phyloP scores from a whole-genome alignment of 257 asterid genomes.

The Solanum etuberosum region DNA sequence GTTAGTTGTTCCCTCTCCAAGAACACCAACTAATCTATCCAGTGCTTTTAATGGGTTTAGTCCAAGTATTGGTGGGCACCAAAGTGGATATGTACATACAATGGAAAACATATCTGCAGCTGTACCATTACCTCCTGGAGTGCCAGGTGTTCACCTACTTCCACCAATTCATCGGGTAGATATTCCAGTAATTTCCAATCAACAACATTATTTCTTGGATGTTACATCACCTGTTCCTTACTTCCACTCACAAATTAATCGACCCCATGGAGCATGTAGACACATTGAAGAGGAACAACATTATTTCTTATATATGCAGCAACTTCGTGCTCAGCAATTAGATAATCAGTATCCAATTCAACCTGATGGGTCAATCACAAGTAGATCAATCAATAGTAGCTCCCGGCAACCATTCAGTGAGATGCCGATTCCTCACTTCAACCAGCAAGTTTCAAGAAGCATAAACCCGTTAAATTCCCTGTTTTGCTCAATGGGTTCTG shows the following conservation, averaged over 20 bases:
- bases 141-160: background rate
- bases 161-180: background rate
- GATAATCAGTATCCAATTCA: background rate
- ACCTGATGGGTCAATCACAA: background rate
- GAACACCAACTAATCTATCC: background rate
- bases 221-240: background rate
- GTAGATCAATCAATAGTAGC: background rate
- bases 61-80: background rate
- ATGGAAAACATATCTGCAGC: background rate
- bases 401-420: background rate
- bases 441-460: background rate
- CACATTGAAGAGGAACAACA: background rate
- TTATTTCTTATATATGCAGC: slow-evolving; percentile 2
- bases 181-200: background rate
- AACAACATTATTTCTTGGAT: background rate
- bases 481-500: background rate
- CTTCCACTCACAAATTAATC: background rate
- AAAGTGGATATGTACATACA: background rate
- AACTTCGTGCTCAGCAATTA: background rate
- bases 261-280: background rate
- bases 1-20: background rate
- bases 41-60: background rate
- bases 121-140: background rate
- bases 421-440: background rate
- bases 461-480: background rate